phyloP scores from a whole-genome alignment of 495 filamentous ascomycete species.

The Tirmania nivea region DNA sequence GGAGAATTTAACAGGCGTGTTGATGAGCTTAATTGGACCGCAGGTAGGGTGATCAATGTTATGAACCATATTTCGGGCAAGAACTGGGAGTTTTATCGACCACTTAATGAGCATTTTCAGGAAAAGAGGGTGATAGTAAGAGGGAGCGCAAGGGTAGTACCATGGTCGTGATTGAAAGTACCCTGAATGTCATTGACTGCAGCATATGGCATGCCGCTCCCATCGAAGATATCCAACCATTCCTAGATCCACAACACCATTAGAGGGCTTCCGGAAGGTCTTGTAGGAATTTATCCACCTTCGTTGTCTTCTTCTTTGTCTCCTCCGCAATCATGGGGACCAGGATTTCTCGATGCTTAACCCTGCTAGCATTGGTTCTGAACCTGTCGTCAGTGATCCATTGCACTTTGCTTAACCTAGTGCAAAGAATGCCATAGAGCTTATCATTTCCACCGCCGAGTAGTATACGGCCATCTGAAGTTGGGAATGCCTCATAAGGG shows the following conservation, averaged over 20 bases:
- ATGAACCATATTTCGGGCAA: conserved; percentile 68
- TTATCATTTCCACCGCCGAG: conserved; percentile 87
- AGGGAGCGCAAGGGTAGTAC: not conserved
- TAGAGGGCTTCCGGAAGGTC: not conserved
- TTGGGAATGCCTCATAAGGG: conserved; percentile 79
- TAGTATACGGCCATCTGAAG: conserved; percentile 76
- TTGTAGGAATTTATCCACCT: conserved; percentile 4
- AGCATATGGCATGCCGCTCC: conserved; percentile 82
- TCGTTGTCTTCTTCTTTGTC: conserved; percentile 55
- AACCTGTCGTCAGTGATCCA: conserved; percentile 63
- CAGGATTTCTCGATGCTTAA: conserved; percentile 53
- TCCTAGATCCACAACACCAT: conserved; percentile 25
- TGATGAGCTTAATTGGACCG: conserved; percentile 71
- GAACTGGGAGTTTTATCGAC: conserved; percentile 24
- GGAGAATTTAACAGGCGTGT: conserved; percentile 92
- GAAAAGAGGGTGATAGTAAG: not conserved
- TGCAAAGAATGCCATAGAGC: conserved; percentile 69
- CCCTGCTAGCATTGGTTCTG: conserved; percentile 57
- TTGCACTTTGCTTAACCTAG: conserved; percentile 50
- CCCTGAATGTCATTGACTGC: conserved; percentile 80
- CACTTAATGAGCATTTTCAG: not conserved
- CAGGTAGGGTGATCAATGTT: conserved; percentile 66
- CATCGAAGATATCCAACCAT: conserved; percentile 75
- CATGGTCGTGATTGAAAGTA: conserved; percentile 63
- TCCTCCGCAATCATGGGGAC: conserved; percentile 55